These are phyloP conservation scores for Heterobasidion parviporum DNA, from an alignment of 1,284 basidiomycete genomes.

Conservation along the genomic window DNA sequence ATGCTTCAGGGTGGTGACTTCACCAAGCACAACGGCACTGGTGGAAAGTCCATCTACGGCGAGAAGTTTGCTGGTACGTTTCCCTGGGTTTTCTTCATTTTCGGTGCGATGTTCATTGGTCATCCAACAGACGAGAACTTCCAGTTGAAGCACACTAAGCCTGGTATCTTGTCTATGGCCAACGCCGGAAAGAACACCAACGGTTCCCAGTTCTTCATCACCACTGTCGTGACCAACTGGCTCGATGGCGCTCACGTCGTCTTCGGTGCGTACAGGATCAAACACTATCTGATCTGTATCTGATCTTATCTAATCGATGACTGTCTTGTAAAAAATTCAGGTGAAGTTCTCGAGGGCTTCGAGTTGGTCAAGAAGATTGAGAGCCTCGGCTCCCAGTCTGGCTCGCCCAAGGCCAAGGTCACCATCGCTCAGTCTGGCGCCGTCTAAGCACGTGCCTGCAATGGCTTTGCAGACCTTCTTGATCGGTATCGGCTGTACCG, in stretches of 20 bases:
- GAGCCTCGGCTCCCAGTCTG: slow-evolving; percentile 39
- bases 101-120: background rate
- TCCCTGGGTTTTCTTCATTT: background rate
- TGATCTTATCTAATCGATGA: background rate
- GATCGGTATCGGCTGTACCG: too few species aligned
- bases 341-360: slow-evolving; percentile 57
- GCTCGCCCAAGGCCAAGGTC: slow-evolving; percentile 38
- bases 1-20: slow-evolving; percentile 71
- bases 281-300: slow-evolving; percentile 11
- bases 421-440: slow-evolving; percentile 46
- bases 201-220: slow-evolving; percentile 62
- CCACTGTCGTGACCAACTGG: slow-evolving; percentile 62
- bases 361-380: slow-evolving; percentile 66
- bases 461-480: too few species aligned
- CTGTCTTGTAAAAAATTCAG: slow-evolving; percentile 18
- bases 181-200: slow-evolving; percentile 71
- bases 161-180: slow-evolving; percentile 89
- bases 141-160: slow-evolving; percentile 66
- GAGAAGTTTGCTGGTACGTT: slow-evolving; percentile 64
- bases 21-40: slow-evolving; percentile 74
- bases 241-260: slow-evolving; percentile 78
- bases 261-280: slow-evolving; percentile 41
- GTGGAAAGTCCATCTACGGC: slow-evolving; percentile 91
- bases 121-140: slow-evolving; percentile 77
- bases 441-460: slow-evolving; percentile 22